Percentiles rank a stretch among this genome's conserved stretches.
Evolutionary conservation across 1,284 basidiomycete species (phyloP).

Genomic region (Cutaneotrichosporon sp.): DNA sequence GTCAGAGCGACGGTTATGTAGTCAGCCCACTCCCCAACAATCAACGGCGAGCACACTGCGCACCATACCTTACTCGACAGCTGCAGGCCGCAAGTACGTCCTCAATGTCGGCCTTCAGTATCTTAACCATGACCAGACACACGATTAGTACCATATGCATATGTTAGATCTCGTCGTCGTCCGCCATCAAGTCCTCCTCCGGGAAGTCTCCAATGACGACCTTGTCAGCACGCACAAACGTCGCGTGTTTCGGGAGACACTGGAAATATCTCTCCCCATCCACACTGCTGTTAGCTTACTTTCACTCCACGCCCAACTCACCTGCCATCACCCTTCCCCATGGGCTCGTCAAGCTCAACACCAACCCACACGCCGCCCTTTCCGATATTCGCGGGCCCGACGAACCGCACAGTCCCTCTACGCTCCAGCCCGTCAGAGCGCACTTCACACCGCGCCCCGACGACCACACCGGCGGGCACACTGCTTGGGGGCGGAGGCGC

Average conservation of each 20-base stretch:
- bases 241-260: conserved; percentile 70
- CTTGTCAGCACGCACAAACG: conserved; percentile 81
- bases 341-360: conserved; percentile 91
- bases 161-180: conserved; percentile 66
- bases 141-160: no score
- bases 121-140: no score
- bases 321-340: conserved; percentile 93
- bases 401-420: conserved; percentile 78
- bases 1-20: no score
- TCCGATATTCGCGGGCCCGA: conserved; percentile 75
- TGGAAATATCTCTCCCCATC: conserved; percentile 80
- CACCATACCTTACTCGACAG: no score
- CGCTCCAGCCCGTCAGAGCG: conserved; percentile 55
- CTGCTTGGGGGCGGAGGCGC: conserved; percentile 25
- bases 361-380: conserved; percentile 71
- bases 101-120: no score
- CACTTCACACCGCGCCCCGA: conserved; percentile 76
- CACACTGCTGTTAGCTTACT: conserved; percentile 56
- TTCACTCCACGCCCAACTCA: conserved; percentile 51
- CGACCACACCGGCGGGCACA: conserved; percentile 37
- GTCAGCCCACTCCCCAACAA: no score
- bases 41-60: no score
- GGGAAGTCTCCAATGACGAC: conserved; percentile 82
- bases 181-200: conserved; percentile 61
- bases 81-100: no score